Conservation (phyloP, 345 rosid genomes). For the Hirschfeldia incana region DNA sequence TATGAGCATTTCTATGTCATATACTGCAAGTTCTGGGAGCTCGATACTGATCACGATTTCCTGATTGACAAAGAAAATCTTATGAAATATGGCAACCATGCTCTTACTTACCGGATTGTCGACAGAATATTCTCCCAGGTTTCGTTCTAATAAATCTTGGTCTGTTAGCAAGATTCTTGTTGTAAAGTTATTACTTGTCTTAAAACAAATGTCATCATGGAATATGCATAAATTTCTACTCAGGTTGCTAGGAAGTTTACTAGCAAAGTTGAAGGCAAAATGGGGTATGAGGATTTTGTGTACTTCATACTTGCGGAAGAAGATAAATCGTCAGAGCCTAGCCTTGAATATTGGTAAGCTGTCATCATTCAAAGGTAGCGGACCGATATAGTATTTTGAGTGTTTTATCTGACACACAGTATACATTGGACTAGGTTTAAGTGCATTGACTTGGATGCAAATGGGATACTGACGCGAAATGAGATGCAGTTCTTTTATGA, state of each 20-base stretch:
- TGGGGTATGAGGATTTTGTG: slow-evolving; percentile 99
- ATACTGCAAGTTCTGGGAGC: slow-evolving; percentile 99
- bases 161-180: neutral
- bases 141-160: slow-evolving; percentile 24
- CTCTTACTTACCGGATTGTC: slow-evolving; percentile 94
- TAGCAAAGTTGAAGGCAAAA: slow-evolving; percentile 84
- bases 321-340: slow-evolving; percentile 93
- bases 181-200: neutral
- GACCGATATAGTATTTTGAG: neutral
- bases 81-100: slow-evolving; percentile 96
- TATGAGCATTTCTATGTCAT: slow-evolving; percentile 95
- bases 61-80: slow-evolving; percentile 97
- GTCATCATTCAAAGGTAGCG: neutral
- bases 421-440: slow-evolving; percentile 63
- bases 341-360: slow-evolving; percentile 92
- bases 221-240: slow-evolving; percentile 5
- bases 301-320: slow-evolving; percentile 94
- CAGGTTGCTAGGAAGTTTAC: slow-evolving; percentile 88
- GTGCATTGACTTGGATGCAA: slow-evolving; percentile 94
- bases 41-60: slow-evolving; percentile 95
- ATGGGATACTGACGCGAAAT: slow-evolving; percentile 79
- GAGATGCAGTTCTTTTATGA: slow-evolving; percentile 93
- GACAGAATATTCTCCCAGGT: slow-evolving; percentile 97
- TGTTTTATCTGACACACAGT: slow-evolving; percentile 26
- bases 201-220: neutral